phyloP scores from a whole-genome alignment of 495 filamentous ascomycete species.

The Durotheca rogersii region DNA sequence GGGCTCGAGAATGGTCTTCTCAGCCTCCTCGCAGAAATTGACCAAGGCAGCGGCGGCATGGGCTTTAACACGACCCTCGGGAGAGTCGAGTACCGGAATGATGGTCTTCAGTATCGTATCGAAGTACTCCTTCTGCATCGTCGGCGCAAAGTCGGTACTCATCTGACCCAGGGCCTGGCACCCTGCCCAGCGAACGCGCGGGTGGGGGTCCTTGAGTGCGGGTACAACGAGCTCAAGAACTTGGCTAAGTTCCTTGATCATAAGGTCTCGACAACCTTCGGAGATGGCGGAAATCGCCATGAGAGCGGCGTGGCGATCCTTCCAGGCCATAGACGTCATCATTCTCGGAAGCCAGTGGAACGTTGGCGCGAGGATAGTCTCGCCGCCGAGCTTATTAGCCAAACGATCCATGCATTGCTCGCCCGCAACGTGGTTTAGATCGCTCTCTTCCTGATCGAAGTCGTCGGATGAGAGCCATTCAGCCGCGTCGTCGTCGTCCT shows the following conservation, averaged over 20 bases:
- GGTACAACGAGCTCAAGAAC: conserved; percentile 92
- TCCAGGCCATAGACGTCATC: conserved; percentile 94
- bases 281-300: conserved; percentile 99
- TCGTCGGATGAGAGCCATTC: conserved; percentile 96
- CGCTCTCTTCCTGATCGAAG: conserved; percentile 93
- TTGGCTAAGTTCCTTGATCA: conserved; percentile 91
- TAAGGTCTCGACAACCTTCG: conserved; percentile 92
- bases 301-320: conserved; percentile 92
- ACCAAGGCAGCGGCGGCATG: conserved; percentile 96
- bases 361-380: conserved; percentile 83
- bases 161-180: conserved; percentile 99
- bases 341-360: conserved; percentile 96
- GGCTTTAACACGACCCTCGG: conserved; percentile 91
- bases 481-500: conserved; percentile 89
- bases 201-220: conserved; percentile 85
- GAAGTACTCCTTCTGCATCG: conserved; percentile 97
- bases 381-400: conserved; percentile 93
- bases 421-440: conserved; percentile 95
- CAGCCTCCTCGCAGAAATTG: conserved; percentile 99
- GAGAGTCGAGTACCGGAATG: conserved; percentile 85
- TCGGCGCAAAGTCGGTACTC: conserved; percentile 99
- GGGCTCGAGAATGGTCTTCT: conserved; percentile 87
- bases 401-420: conserved; percentile 99
- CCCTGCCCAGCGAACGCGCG: conserved; percentile 94
- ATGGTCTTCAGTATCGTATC: conserved; percentile 81